Conservation (phyloP, 139 green algal species). For the Micractinium conductrix region DNA sequence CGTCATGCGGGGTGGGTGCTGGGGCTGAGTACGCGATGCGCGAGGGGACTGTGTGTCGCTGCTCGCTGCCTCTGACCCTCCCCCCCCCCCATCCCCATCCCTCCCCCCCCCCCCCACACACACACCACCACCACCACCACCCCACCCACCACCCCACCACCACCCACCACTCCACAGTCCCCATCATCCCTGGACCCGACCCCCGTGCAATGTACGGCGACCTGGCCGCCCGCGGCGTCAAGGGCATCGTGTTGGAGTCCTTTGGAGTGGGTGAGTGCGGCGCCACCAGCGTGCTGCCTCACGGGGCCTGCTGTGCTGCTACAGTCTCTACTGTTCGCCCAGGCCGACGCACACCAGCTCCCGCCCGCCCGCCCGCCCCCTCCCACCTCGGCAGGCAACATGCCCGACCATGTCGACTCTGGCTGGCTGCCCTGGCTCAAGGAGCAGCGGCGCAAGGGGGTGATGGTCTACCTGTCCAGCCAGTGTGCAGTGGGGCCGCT, state of each 20-base stretch:
- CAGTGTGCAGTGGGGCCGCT: slow-evolving; percentile 77
- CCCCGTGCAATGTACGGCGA: slow-evolving; percentile 75
- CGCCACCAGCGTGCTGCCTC: no score
- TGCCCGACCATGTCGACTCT: slow-evolving; percentile 68
- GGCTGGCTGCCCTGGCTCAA: slow-evolving; percentile 89
- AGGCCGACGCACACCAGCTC: neutral
- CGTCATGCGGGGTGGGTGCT: slow-evolving; percentile 88
- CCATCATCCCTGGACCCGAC: slow-evolving; percentile 24
- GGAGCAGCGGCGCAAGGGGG: slow-evolving; percentile 69
- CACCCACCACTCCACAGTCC: no score
- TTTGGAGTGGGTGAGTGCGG: slow-evolving; percentile 91
- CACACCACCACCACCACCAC: no score
- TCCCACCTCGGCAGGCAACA: slow-evolving; percentile 57
- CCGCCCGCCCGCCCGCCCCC: neutral
- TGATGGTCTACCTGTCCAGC: slow-evolving; percentile 59
- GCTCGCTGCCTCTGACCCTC: no score
- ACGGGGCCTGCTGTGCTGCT: no score
- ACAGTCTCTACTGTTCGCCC: neutral
- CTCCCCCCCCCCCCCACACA: no score
- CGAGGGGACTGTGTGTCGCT: no score
- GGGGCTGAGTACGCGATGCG: no score
- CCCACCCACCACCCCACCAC: no score
- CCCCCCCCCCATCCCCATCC: no score
- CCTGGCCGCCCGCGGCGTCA: slow-evolving; percentile 67
- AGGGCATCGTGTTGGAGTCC: slow-evolving; percentile 86